Percentiles rank a stretch among this genome's conserved stretches.
These are phyloP conservation scores for Tetrapisispora iriomotensis DNA, from an alignment of 805 yeast species.

Conservation along the genomic window DNA sequence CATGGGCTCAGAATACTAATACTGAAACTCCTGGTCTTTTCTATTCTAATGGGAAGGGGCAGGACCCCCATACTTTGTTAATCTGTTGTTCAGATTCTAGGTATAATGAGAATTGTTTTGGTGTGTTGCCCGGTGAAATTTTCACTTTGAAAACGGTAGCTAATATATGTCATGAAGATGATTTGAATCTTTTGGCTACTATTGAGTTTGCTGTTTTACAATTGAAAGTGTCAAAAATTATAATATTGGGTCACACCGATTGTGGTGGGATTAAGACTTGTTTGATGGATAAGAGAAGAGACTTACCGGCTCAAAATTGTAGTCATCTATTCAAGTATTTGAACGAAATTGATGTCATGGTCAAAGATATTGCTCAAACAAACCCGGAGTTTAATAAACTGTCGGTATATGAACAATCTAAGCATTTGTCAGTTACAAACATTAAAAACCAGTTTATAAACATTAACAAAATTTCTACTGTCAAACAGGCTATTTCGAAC, in stretches of 20 bases:
- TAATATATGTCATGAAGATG: conserved; percentile 58
- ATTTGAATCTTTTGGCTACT: conserved; percentile 65
- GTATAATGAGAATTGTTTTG: conserved; percentile 66
- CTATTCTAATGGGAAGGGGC: conserved; percentile 63
- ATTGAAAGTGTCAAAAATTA: conserved; percentile 66
- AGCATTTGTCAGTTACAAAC: conserved; percentile 63
- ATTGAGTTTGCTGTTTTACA: conserved; percentile 83
- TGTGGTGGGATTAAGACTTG: conserved; percentile 91
- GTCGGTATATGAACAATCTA: conserved; percentile 10
- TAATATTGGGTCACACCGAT: conserved; percentile 90
- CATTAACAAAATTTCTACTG: conserved; percentile 45
- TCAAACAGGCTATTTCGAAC: conserved; percentile 50
- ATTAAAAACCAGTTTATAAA: conserved; percentile 63
- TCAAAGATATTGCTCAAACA: conserved; percentile 40
- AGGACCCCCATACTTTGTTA: conserved; percentile 88
- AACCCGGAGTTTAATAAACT: conserved; percentile 33
- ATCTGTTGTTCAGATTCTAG: conserved; percentile 92
- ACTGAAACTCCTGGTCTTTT: conserved; percentile 47
- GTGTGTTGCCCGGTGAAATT: conserved; percentile 83
- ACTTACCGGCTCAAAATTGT: conserved; percentile 42
- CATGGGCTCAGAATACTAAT: conserved; percentile 39
- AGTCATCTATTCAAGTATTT: conserved; percentile 32
- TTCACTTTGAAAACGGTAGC: conserved; percentile 87
- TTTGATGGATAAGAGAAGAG: conserved; percentile 39
- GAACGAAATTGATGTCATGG: conserved; percentile 58